Base-by-base conservation (phyloP, 257 asterid genomes). In the Przewalskia tangutica region DNA sequence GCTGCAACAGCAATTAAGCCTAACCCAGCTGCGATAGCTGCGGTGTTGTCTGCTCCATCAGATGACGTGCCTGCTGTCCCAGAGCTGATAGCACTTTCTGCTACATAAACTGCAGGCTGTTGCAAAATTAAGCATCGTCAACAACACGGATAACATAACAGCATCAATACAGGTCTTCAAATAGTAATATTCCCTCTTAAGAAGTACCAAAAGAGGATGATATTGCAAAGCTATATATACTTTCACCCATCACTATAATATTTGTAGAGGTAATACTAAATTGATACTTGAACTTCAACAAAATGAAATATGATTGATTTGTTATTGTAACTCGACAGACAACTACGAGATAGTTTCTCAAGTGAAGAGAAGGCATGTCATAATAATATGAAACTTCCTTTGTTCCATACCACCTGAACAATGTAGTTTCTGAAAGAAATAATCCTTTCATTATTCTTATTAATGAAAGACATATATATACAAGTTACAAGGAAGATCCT, bases 11-110 rank as follows among this genome's bases (percentile, higher is more conserved):
- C 84, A 81, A 94, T 65, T 40, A 95, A 79, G 64, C 88, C 99
- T 84, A 89, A 8, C 66, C 93, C 90, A 17, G 87, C 91, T 32
- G 83, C 86, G 5, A 94, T 71, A 36, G 92, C 92, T 23, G 50
- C 80, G 7, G 94, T 92, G 87, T 91, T 91, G 87, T 88, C 96
- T 23, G 96, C 64, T 89, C 99, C 98, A 67, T 92, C 97, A 0
- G 96, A 48, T 0, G 99, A 89, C 6, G 97, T 83, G 65, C 99
- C 99, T 32, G 98, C 91, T 6, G 82, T 80, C 44, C 99, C 98
- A 0, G 98, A 95, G 85, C 99, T 94, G 83, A 95, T 90, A 66
- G 91, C 95, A 85, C 95, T 91, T 81, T 95, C 98, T 42, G 99
- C 96, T 51, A 95, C 89, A 67, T 95, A 95, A 18, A 95, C 96